Percentiles rank a stretch among this genome's conserved stretches.
Conservation (phyloP, 306 rosid species). For the Arachis hypogaea region DNA sequence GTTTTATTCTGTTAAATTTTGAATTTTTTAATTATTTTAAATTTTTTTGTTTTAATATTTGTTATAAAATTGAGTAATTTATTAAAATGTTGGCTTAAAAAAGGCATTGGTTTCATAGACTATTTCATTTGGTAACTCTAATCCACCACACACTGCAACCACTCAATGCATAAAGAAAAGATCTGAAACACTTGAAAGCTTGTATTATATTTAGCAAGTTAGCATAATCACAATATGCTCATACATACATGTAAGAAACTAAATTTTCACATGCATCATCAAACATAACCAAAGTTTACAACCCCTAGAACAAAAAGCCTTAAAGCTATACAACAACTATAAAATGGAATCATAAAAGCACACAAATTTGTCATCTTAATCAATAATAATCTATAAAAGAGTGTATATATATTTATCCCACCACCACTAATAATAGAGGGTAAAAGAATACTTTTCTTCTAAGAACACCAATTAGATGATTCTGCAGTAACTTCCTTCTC, state of each 20-base stretch:
- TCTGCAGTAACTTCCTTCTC: slow-evolving; percentile 37
- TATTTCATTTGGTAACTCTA: too few relatives aligned
- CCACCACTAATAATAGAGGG: slow-evolving; percentile 49
- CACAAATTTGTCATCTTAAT: slow-evolving; percentile 46
- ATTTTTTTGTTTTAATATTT: too few relatives aligned
- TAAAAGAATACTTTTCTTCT: slow-evolving; percentile 44
- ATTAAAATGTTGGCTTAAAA: too few relatives aligned
- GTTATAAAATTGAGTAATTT: too few relatives aligned
- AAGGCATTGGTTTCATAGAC: too few relatives aligned
- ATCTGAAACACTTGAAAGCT: slow-evolving; percentile 34
- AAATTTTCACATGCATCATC: slow-evolving; percentile 54
- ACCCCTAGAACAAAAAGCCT: slow-evolving; percentile 48
- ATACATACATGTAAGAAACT: slow-evolving; percentile 40
- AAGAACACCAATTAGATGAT: slow-evolving; percentile 37
- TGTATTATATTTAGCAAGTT: slow-evolving; percentile 50
- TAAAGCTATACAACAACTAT: slow-evolving; percentile 51
- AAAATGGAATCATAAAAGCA: slow-evolving; percentile 14
- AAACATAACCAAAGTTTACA: slow-evolving; percentile 63
- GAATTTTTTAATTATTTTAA: too few relatives aligned
- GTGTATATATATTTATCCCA: slow-evolving; percentile 36
- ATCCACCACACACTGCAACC: too few relatives aligned
- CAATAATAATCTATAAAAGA: slow-evolving; percentile 40
- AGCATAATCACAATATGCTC: slow-evolving; percentile 47
- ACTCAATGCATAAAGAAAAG: background rate
- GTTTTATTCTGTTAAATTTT: too few relatives aligned